A percentile compares a stretch with the other conserved stretches of the same genome.
These are phyloP conservation scores for Alternaria brassicicola DNA, from an alignment of 2,329 filamentous ascomycete species.

Conservation along the genomic window DNA sequence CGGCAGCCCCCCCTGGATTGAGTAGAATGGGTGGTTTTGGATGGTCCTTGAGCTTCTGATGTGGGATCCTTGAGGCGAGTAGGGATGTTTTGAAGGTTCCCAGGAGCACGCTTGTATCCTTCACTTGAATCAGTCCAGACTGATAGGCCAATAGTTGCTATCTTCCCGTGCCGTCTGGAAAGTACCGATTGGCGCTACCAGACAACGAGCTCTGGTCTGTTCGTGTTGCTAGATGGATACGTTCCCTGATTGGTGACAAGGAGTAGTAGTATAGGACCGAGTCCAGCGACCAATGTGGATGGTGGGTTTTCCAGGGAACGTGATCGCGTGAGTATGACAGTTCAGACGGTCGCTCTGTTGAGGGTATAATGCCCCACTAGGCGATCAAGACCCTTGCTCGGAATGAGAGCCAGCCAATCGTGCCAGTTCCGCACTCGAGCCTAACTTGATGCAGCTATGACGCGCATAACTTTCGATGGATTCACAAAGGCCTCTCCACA, in stretches of 20 bases:
- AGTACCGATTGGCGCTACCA: not conserved
- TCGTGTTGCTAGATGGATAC: not conserved
- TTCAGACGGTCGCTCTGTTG: not conserved
- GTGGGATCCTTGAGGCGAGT: not conserved
- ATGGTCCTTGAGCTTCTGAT: not conserved
- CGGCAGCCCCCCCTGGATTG: not conserved
- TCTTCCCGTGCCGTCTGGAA: not conserved
- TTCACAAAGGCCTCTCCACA: slow-evolving; percentile 9
- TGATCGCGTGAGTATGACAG: not conserved
- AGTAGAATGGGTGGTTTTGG: not conserved
- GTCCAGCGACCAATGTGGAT: slow-evolving; percentile 2
- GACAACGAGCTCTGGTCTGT: not conserved
- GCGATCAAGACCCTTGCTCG: slow-evolving; percentile 6
- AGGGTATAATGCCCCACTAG: slow-evolving; percentile 13
- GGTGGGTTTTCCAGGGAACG: not conserved
- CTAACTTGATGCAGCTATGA: slow-evolving; percentile 39
- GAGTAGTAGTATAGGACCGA: not conserved
- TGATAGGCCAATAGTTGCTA: slow-evolving; percentile 3
- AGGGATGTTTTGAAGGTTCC: not conserved
- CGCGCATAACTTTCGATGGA: slow-evolving; percentile 31
- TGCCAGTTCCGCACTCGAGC: not conserved
- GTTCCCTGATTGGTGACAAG: slow-evolving; percentile 1
- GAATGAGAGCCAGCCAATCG: slow-evolving; percentile 9
- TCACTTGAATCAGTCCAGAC: not conserved
- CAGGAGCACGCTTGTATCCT: not conserved